Percentiles rank a stretch among this genome's conserved stretches.
Evolutionary conservation across 2,329 filamentous ascomycete genomes (phyloP).

Genomic region (Pyrenochaeta sp.): DNA sequence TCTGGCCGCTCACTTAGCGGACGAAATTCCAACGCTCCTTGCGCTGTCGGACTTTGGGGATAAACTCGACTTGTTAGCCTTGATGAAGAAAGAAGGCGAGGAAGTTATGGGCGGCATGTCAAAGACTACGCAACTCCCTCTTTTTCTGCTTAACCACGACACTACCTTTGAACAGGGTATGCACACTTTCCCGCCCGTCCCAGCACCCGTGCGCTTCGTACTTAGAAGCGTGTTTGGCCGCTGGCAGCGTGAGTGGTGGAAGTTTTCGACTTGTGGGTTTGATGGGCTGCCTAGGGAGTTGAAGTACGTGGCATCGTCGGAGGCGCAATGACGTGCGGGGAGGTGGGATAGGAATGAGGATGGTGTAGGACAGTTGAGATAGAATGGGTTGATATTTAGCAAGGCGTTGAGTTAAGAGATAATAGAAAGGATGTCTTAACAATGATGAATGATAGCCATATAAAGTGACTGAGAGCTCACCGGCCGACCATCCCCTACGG

Average conservation of each 20-base stretch:
- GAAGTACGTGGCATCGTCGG: constrained; percentile 4
- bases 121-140: constrained; percentile 18
- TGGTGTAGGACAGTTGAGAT: constrained; percentile 4
- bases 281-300: constrained; percentile 21
- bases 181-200: constrained; percentile 22
- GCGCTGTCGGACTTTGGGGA: too few relatives aligned
- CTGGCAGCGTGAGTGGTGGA: constrained; percentile 50
- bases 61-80: too few relatives aligned
- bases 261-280: constrained; percentile 22
- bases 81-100: too few relatives aligned
- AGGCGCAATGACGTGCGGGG: background rate
- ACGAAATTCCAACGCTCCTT: too few relatives aligned
- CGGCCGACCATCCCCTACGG: too few relatives aligned
- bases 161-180: constrained; percentile 21
- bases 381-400: constrained; percentile 1
- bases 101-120: background rate
- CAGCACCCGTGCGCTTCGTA: constrained; percentile 72
- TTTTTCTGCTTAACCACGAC: constrained; percentile 27
- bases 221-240: constrained; percentile 72
- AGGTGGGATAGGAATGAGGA: too few relatives aligned
- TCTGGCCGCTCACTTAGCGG: too few relatives aligned
- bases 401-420: background rate
- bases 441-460: too few relatives aligned
- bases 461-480: too few relatives aligned
- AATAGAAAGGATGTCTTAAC: too few relatives aligned